A percentile compares a stretch with the other conserved stretches of the same genome.
phyloP scores from a whole-genome alignment of 345 rosid species.

The Diplotaxis tenuifolia region DNA sequence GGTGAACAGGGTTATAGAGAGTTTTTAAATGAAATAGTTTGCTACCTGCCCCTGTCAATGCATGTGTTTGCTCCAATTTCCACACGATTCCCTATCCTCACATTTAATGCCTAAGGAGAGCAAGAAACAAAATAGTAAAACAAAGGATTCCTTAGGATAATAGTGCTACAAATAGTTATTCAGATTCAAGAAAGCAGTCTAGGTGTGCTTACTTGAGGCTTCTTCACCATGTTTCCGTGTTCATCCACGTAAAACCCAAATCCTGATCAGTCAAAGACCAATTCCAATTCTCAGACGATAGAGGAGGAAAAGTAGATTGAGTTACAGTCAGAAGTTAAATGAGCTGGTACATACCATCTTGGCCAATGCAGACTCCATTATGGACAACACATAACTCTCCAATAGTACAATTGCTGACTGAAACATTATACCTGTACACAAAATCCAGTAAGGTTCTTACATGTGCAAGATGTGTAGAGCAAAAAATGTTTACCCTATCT shows the following conservation, averaged over 20 bases:
- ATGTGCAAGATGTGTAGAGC: not conserved
- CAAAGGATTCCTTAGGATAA: not conserved
- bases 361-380: constrained; percentile 83
- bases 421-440: constrained; percentile 56
- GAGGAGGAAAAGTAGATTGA: not conserved
- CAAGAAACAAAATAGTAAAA: not conserved
- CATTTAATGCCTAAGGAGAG: constrained; percentile 49
- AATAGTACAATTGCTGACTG: constrained; percentile 60
- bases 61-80: constrained; percentile 90
- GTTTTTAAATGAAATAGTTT: not conserved
- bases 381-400: constrained; percentile 71
- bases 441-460: not conserved
- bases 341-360: constrained; percentile 60
- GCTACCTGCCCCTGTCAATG: constrained; percentile 83
- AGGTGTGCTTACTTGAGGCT: constrained; percentile 64
- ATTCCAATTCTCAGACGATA: not conserved
- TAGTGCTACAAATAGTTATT: not conserved
- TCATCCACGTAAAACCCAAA: constrained; percentile 80
- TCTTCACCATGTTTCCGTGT: constrained; percentile 67
- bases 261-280: constrained; percentile 44
- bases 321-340: not conserved
- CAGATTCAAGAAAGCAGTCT: constrained; percentile 6
- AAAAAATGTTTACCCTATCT: constrained; percentile 48
- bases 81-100: constrained; percentile 65
- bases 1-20: not conserved